Percentiles rank a stretch among this genome's conserved stretches.
phyloP scores from a whole-genome alignment of 192 early-diverging fungal species.

The Phlyctochytrium bullatum region DNA sequence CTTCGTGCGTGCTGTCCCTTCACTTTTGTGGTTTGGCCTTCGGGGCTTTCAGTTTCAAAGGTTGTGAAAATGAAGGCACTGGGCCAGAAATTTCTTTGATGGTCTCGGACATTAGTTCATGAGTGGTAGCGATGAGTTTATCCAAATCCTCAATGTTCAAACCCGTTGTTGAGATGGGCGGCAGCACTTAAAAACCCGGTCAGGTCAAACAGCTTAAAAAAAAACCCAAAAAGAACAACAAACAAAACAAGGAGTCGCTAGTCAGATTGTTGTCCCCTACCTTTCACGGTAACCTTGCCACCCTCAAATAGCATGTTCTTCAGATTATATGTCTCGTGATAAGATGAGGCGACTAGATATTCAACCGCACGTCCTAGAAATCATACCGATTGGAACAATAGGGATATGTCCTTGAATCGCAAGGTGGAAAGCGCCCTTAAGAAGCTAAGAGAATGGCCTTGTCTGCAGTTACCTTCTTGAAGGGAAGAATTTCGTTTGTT shows the following conservation, averaged over 20 bases:
- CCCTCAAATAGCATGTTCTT: conserved; percentile 34
- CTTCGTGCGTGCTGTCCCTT: too few species aligned
- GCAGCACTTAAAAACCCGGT: conserved; percentile 28
- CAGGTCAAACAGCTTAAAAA: neutral
- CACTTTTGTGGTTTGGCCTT: conserved; percentile 2
- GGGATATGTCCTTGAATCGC: conserved; percentile 83
- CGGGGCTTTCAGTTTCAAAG: conserved; percentile 14
- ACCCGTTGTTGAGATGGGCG: conserved; percentile 31
- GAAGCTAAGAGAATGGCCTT: neutral
- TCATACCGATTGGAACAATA: conserved; percentile 73
- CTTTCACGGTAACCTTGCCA: conserved; percentile 39
- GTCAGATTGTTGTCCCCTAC: too few species aligned
- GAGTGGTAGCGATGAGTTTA: conserved; percentile 10
- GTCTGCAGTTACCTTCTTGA: conserved; percentile 68
- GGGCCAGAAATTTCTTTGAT: conserved; percentile 24
- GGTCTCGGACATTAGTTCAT: conserved; percentile 8
- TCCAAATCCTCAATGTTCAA: conserved; percentile 34
- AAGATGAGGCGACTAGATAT: conserved; percentile 46
- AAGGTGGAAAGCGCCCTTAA: conserved; percentile 91
- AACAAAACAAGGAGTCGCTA: too few species aligned
- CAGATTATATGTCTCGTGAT: conserved; percentile 35
- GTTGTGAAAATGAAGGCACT: conserved; percentile 12
- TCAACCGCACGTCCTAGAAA: neutral
- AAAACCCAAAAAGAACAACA: neutral
- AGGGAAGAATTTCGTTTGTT: conserved; percentile 74